phyloP scores from a whole-genome alignment of 306 rosid species.

The Lablab purpureus region DNA sequence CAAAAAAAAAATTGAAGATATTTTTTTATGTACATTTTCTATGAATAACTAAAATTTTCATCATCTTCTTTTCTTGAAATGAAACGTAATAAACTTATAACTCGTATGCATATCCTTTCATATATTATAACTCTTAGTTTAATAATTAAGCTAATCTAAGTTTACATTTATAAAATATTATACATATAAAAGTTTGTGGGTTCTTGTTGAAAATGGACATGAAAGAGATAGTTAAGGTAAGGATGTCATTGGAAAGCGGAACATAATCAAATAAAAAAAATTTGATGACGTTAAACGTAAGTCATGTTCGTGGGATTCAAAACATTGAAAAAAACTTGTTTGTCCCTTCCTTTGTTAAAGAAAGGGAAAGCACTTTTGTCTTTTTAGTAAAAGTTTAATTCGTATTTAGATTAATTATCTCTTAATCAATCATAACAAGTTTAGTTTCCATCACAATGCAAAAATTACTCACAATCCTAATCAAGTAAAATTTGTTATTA shows the following conservation, averaged over 20 bases:
- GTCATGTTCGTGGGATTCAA: conserved; percentile 40
- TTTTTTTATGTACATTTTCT: too few relatives aligned
- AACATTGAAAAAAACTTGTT: conserved; percentile 4
- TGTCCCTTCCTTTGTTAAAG: background rate
- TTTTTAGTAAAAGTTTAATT: background rate
- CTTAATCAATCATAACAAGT: too few relatives aligned
- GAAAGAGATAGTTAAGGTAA: background rate
- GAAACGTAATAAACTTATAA: too few relatives aligned
- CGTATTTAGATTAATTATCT: background rate
- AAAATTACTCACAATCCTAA: too few relatives aligned
- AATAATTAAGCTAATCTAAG: too few relatives aligned
- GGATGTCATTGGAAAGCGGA: conserved; percentile 27
- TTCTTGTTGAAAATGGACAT: background rate
- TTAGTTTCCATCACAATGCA: background rate
- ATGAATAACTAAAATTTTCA: too few relatives aligned
- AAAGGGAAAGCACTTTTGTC: background rate
- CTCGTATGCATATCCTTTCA: too few relatives aligned
- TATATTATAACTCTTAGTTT: too few relatives aligned
- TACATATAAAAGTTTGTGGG: background rate
- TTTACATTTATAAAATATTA: too few relatives aligned
- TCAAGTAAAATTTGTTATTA: too few relatives aligned
- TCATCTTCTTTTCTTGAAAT: too few relatives aligned
- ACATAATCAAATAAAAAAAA: conserved; percentile 16
- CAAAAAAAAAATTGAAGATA: too few relatives aligned
- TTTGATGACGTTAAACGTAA: conserved; percentile 39